phyloP scores from a whole-genome alignment of 2,329 filamentous ascomycete species.

The Penicillium capsulatum region DNA sequence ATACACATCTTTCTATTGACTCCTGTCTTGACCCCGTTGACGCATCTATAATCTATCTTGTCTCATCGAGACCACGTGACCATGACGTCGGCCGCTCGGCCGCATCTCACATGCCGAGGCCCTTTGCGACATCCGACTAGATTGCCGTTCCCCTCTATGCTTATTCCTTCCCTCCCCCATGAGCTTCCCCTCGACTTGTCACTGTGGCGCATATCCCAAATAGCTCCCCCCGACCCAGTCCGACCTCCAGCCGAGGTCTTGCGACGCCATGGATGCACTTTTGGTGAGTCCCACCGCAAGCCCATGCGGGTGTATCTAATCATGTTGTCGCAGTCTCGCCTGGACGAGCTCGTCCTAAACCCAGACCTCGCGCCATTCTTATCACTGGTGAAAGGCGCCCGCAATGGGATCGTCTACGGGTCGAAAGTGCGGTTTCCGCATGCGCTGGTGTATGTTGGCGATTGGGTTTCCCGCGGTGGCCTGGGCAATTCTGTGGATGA shows the following conservation, averaged over 20 bases:
- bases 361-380: slow-evolving; percentile 81
- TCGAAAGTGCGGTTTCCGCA: slow-evolving; percentile 97
- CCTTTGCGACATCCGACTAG: slow-evolving; percentile 28
- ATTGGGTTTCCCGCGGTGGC: slow-evolving; percentile 3
- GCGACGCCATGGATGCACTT: slow-evolving; percentile 34
- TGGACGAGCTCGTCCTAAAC: slow-evolving; percentile 75
- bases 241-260: slow-evolving; percentile 28
- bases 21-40: slow-evolving; percentile 2
- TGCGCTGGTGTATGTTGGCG: slow-evolving; percentile 67
- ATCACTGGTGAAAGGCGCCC: slow-evolving; percentile 82
- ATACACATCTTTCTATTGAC: not conserved
- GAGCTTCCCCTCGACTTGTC: slow-evolving; percentile 10
- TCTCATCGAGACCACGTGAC: slow-evolving; percentile 36
- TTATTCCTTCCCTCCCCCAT: slow-evolving; percentile 10
- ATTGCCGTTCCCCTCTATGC: slow-evolving; percentile 24
- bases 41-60: too few species aligned
- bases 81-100: slow-evolving; percentile 31
- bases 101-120: slow-evolving; percentile 41
- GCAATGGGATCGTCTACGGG: slow-evolving; percentile 96
- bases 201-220: slow-evolving; percentile 8
- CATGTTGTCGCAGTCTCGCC: slow-evolving; percentile 50
- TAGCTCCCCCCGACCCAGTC: slow-evolving; percentile 14
- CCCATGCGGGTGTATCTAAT: slow-evolving; percentile 10
- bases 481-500: too few species aligned
- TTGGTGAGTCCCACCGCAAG: slow-evolving; percentile 23